These are phyloP conservation scores for Aureobasidium leucospermi DNA, from an alignment of 2,329 filamentous ascomycete species.

Conservation along the genomic window DNA sequence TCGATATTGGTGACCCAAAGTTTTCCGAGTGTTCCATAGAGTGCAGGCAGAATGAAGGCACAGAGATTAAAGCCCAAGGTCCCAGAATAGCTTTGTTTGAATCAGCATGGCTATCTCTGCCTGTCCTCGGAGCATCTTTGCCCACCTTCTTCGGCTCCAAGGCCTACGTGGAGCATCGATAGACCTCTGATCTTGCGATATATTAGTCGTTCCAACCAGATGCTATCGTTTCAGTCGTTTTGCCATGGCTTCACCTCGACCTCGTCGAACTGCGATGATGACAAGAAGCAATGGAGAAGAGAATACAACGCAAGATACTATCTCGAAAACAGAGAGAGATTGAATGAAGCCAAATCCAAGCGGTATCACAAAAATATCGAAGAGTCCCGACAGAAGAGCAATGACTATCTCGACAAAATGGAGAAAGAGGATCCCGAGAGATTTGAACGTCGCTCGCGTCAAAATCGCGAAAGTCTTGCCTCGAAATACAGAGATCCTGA, in stretches of 20 bases:
- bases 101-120: background rate
- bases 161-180: background rate
- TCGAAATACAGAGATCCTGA: no score
- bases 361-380: no score
- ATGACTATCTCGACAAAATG: no score
- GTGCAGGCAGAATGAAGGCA: constrained; percentile 57
- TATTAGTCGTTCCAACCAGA: background rate
- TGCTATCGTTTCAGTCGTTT: background rate
- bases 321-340: no score
- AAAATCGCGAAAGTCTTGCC: no score
- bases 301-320: no score
- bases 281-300: background rate
- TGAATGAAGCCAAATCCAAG: no score
- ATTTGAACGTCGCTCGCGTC: no score
- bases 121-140: background rate
- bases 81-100: constrained; percentile 40
- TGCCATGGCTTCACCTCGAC: background rate
- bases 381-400: no score
- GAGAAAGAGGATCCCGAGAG: no score
- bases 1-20: constrained; percentile 63
- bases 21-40: constrained; percentile 62
- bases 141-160: constrained; percentile 1
- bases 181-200: background rate
- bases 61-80: constrained; percentile 56
- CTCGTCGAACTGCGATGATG: background rate